phyloP scores from a whole-genome alignment of 148 eudicot species.

The Rhododendron henanense region DNA sequence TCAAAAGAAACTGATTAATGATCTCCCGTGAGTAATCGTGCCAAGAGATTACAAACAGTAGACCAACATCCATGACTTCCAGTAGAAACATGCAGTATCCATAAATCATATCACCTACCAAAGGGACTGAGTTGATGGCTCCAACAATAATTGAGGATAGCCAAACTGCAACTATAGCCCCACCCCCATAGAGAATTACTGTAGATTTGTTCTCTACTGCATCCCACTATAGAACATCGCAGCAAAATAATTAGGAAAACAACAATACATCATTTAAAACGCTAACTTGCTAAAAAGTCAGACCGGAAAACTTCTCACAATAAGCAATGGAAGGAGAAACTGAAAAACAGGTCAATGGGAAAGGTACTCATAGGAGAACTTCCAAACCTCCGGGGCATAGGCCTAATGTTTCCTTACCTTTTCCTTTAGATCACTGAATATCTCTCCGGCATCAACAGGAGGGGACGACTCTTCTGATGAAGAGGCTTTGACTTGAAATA shows the following conservation, averaged over 20 bases:
- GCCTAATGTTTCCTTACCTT: conserved; percentile 44
- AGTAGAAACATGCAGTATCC: background rate
- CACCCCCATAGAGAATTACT: conserved; percentile 93
- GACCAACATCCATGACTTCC: background rate
- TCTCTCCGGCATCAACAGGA: conserved; percentile 60
- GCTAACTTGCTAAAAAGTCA: background rate
- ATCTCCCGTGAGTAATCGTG: background rate
- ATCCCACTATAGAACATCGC: conserved; percentile 67
- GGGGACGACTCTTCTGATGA: conserved; percentile 64
- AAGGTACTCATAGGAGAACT: background rate
- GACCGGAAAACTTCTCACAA: background rate
- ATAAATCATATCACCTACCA: conserved; percentile 42
- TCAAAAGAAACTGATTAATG: background rate
- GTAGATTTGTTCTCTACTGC: conserved; percentile 96
- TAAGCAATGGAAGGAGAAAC: background rate
- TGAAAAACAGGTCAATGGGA: background rate
- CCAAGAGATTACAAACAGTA: background rate
- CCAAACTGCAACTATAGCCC: conserved; percentile 89
- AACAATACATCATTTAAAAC: background rate
- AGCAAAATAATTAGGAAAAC: background rate
- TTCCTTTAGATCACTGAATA: conserved; percentile 76
- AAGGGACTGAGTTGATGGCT: conserved; percentile 90
- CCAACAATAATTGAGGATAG: conserved; percentile 74
- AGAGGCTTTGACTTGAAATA: conserved; percentile 59
- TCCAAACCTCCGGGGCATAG: background rate